Evolutionary conservation across 2,329 filamentous ascomycete species (phyloP), one percentile per base, ranked within the genome.

Genomic region (Blumeria graminis): DNA sequence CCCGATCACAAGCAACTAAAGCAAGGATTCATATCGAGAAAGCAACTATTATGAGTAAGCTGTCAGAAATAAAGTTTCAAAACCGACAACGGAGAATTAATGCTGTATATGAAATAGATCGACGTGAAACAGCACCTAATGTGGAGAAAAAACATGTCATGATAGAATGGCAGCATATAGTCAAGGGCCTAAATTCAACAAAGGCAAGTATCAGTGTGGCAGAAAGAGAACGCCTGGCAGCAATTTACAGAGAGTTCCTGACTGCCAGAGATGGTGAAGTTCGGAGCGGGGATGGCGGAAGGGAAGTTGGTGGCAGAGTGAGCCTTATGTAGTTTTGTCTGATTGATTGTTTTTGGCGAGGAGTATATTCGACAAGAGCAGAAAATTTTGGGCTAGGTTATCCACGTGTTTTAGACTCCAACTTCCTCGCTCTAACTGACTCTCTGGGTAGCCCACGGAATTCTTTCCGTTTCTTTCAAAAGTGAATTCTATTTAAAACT

Each of bases 261-360:
- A 85, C 86, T 3, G 89, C 88, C 0, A 76, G 92, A 62, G 94
- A 89, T 68, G 92, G 92, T 7, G 89, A 96, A 72, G 88, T 98
- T 86, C 86, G 82, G 58, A 90, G 84, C 68, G 92, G 92, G 1
- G 86, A 96, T 69, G 88, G 85, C 0, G 85, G 84, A 57, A 93
- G 82, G 68, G 92, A 96, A 69, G 80, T 98, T 70, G 92, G 92
- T 7, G 92, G 89, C 13, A 75, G 92, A 66, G 90, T 84, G 63
- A 96, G 88, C 70, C 73, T 98, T 69, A 96, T 96, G 92, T 65
- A 57, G 48, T 54, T 6, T 56, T 22, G 38, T 16, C 3, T 3
- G n/a, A 16, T 41, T 16, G 38, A 3, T 41, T 41, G 22, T 28
- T 28, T 28, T 28, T 28, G 22, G 22, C 22, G 22, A 28, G 22